These are phyloP conservation scores for Pythium volutum DNA, from an alignment of 352 stramenopile genomes.

Conservation along the genomic window DNA sequence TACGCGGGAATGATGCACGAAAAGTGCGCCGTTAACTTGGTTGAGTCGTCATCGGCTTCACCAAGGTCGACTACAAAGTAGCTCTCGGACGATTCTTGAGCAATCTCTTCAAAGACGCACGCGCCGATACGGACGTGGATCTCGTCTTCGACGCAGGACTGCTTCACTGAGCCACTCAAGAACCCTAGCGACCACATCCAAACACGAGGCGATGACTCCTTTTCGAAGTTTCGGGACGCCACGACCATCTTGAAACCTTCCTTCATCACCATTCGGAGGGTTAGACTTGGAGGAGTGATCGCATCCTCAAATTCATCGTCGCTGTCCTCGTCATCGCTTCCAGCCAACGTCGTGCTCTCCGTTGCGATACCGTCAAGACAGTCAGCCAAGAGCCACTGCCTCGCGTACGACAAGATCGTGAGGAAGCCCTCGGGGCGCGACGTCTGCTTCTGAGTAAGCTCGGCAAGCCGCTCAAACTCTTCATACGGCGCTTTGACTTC, in stretches of 20 bases:
- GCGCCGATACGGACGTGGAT: conserved; percentile 60
- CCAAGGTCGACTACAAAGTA: conserved; percentile 23
- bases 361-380: conserved; percentile 57
- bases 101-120: conserved; percentile 42
- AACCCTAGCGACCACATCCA: conserved; percentile 65
- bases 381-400: conserved; percentile 81
- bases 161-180: conserved; percentile 53
- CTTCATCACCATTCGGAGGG: conserved; percentile 39
- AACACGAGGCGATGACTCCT: conserved; percentile 14
- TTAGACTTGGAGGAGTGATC: conserved; percentile 80
- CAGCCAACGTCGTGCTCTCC: conserved; percentile 10
- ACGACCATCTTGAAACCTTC: conserved; percentile 56
- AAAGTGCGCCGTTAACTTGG: conserved; percentile 36
- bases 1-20: conserved; percentile 73
- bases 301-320: conserved; percentile 88
- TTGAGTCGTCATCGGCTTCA: neutral
- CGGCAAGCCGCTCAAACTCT: conserved; percentile 70
- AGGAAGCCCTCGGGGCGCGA: conserved; percentile 81
- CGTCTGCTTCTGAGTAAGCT: conserved; percentile 67
- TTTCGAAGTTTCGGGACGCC: conserved; percentile 31
- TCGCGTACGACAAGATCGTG: conserved; percentile 81
- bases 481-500: conserved; percentile 87
- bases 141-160: conserved; percentile 85
- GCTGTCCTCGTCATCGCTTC: conserved; percentile 46
- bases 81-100: conserved; percentile 27